A percentile compares a stretch with the other conserved stretches of the same genome.
phyloP scores from a whole-genome alignment of 139 green algal species.

The Pseudopediastrum boryanum region DNA sequence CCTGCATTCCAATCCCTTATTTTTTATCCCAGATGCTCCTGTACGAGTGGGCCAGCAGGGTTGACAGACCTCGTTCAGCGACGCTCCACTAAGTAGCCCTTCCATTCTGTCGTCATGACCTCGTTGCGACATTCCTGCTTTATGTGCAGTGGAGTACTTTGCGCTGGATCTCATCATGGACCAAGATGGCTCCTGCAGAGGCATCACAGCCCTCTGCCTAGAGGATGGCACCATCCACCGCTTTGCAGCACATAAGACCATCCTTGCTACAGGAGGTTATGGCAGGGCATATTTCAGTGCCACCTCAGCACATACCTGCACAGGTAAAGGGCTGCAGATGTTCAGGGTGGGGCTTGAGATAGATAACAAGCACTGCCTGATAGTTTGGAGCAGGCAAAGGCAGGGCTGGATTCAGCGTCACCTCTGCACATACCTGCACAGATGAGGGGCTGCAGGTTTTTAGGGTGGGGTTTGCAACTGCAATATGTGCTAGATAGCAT shows the following conservation, averaged over 20 bases:
- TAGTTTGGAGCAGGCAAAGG: conserved; percentile 97
- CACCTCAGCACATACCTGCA: conserved; percentile 99
- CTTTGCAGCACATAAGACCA: conserved; percentile 89
- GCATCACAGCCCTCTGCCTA: conserved; percentile 95
- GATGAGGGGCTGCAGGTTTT: conserved; percentile 32
- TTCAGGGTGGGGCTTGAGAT: no score
- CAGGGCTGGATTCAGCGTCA: conserved; percentile 95
- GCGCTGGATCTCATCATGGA: conserved; percentile 99
- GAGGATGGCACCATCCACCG: conserved; percentile 98
- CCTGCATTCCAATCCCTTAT: conserved; percentile 27
- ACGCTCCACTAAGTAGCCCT: no score
- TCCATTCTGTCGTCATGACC: neutral
- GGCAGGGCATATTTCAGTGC: conserved; percentile 96
- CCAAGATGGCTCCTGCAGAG: conserved; percentile 74
- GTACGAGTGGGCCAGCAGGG: neutral
- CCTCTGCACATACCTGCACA: conserved; percentile 98
- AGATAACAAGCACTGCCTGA: no score
- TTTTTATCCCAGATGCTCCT: neutral
- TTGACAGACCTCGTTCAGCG: neutral
- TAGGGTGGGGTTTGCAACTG: no score
- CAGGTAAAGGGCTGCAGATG: conserved; percentile 47
- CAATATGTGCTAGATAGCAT: no score
- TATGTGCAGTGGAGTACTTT: conserved; percentile 99
- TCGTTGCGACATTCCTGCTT: conserved; percentile 11
- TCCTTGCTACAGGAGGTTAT: conserved; percentile 98